Percentiles rank a stretch among this genome's conserved stretches.
These are phyloP conservation scores for Ustanciosporium gigantosporum DNA, from an alignment of 1,284 basidiomycete genomes.

Conservation along the genomic window DNA sequence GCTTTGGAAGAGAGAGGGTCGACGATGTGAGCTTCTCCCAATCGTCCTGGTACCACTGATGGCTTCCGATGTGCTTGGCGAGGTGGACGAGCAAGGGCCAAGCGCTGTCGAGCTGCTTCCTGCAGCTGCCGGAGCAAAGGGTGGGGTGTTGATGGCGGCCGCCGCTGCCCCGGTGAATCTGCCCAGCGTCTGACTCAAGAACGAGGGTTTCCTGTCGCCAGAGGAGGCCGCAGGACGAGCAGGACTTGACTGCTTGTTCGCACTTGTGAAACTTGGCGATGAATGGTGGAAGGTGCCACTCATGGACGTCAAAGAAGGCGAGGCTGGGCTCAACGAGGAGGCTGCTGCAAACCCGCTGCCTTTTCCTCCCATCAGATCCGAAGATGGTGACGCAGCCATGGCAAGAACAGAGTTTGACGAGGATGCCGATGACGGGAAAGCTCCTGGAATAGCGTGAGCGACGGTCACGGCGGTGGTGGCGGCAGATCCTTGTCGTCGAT, in stretches of 20 bases:
- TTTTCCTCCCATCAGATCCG: neutral
- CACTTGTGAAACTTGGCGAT: neutral
- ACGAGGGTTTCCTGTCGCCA: slow-evolving; percentile 14
- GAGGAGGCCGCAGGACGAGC: neutral
- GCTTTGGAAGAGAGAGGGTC: slow-evolving; percentile 29
- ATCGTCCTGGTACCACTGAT: too few species aligned
- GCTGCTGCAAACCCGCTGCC: neutral
- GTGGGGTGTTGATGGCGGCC: too few species aligned
- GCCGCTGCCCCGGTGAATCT: slow-evolving; percentile 23
- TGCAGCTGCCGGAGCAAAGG: too few species aligned
- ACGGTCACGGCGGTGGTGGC: slow-evolving; percentile 20
- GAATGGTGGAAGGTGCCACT: too few species aligned
- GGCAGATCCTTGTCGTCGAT: slow-evolving; percentile 18
- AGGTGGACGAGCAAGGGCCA: too few species aligned
- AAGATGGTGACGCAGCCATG: neutral
- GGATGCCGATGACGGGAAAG: slow-evolving; percentile 26
- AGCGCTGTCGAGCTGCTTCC: too few species aligned
- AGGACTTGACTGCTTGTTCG: too few species aligned
- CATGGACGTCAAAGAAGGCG: neutral
- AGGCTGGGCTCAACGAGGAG: slow-evolving; percentile 2
- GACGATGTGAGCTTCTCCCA: slow-evolving; percentile 3
- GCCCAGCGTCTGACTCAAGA: slow-evolving; percentile 41
- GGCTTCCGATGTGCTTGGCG: too few species aligned
- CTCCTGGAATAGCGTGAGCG: slow-evolving; percentile 26
- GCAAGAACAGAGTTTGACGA: neutral